These are phyloP conservation scores for Euphorbia schlechtendalii DNA, from an alignment of 441 rosid genomes.

Conservation along the genomic window DNA sequence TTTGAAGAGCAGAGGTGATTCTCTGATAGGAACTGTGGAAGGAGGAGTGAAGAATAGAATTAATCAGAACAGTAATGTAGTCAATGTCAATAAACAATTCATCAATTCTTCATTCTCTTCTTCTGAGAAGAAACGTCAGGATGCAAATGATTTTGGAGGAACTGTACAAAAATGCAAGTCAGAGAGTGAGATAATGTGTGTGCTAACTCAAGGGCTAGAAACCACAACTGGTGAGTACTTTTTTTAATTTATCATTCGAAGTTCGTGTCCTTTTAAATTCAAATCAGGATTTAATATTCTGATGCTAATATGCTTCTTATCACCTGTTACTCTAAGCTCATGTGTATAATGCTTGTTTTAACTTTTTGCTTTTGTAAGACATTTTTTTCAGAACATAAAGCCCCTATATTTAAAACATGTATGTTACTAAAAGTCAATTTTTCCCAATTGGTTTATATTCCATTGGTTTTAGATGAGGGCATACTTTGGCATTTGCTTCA, in stretches of 20 bases:
- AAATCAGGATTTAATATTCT: not conserved
- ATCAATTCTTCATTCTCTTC: constrained; percentile 19
- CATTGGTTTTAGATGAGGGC: not conserved
- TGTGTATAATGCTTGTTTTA: not conserved
- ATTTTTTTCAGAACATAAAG: not conserved
- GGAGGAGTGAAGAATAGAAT: constrained; percentile 35
- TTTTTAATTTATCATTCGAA: constrained; percentile 1
- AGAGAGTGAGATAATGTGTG: constrained; percentile 30
- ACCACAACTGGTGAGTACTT: constrained; percentile 55
- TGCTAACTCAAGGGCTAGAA: constrained; percentile 40
- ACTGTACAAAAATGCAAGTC: constrained; percentile 25
- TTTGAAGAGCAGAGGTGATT: constrained; percentile 20
- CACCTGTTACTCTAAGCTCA: not conserved
- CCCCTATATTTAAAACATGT: not conserved
- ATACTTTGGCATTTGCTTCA: not conserved
- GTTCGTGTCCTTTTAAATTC: not conserved
- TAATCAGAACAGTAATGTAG: constrained; percentile 39
- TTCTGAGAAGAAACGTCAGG: constrained; percentile 26
- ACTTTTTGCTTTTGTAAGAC: not conserved
- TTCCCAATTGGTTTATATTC: not conserved
- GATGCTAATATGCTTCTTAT: not conserved
- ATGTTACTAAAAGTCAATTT: not conserved
- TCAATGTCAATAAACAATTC: constrained; percentile 32
- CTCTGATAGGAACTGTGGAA: constrained; percentile 19
- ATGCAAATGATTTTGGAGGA: constrained; percentile 27